phyloP scores from a whole-genome alignment of 495 filamentous ascomycete genomes.

The Beverwykella pulmonaria region DNA sequence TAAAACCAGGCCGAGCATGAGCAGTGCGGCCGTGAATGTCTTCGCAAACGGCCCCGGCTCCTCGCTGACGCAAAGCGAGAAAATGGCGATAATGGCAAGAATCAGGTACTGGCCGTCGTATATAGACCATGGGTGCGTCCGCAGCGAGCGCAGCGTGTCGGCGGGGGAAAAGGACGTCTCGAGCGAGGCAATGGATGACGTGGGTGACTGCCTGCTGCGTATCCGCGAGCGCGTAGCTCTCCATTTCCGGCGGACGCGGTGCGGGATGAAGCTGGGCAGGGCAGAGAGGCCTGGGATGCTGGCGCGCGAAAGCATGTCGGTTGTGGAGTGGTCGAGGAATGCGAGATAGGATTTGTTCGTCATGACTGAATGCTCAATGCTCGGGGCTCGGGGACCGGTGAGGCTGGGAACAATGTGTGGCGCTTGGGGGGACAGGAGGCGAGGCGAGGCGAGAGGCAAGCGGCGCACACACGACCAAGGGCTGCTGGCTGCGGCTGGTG shows the following conservation, averaged over 20 bases:
- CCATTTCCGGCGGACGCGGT: constrained; percentile 71
- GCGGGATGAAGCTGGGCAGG: constrained; percentile 62
- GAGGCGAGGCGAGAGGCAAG: background rate
- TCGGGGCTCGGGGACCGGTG: background rate
- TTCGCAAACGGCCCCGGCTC: constrained; percentile 72
- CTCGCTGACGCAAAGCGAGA: constrained; percentile 79
- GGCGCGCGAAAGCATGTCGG: constrained; percentile 37
- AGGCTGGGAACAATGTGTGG: too few species aligned
- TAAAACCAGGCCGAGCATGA: constrained; percentile 71
- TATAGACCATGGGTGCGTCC: constrained; percentile 75
- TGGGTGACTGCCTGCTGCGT: constrained; percentile 69
- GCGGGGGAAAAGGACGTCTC: constrained; percentile 77
- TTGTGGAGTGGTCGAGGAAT: constrained; percentile 35
- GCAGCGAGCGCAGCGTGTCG: constrained; percentile 72
- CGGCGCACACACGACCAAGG: too few species aligned
- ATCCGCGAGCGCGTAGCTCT: constrained; percentile 63
- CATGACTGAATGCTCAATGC: constrained; percentile 6
- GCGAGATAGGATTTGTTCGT: constrained; percentile 38
- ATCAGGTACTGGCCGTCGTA: constrained; percentile 87
- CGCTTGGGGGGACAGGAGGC: background rate
- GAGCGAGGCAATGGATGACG: constrained; percentile 71
- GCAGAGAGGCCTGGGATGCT: constrained; percentile 46
- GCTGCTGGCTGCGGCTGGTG: too few species aligned
- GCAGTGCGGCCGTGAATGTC: constrained; percentile 64
- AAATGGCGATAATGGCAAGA: constrained; percentile 71